These are phyloP conservation scores for Sicyos baderoa DNA, from an alignment of 306 rosid genomes.

Conservation along the genomic window DNA sequence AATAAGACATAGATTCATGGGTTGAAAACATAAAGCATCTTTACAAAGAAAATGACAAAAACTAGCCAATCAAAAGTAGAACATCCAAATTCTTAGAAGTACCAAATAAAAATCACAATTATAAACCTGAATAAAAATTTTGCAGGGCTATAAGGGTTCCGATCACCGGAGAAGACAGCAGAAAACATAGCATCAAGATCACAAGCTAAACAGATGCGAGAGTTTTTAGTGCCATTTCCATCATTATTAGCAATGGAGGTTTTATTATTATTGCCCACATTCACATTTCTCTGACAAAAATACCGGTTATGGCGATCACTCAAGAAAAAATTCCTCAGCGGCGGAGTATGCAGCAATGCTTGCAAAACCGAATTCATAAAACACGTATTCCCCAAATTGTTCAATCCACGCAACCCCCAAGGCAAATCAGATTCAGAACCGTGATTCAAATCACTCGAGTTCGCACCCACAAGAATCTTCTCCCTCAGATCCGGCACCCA, in stretches of 20 bases:
- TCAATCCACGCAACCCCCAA: constrained; percentile 74
- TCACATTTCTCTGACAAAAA: constrained; percentile 58
- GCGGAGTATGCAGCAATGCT: constrained; percentile 89
- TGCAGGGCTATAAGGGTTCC: constrained; percentile 85
- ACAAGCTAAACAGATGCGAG: constrained; percentile 68
- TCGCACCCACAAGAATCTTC: constrained; percentile 37
- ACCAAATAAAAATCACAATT: not conserved
- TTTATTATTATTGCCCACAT: constrained; percentile 18
- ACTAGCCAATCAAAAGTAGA: not conserved
- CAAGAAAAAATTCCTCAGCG: constrained; percentile 75
- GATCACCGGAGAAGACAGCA: constrained; percentile 72
- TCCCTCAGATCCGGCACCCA: constrained; percentile 68
- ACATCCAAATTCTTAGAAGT: not conserved
- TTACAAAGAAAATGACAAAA: not conserved
- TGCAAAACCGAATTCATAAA: constrained; percentile 93
- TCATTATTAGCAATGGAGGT: constrained; percentile 23
- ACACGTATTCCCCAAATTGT: constrained; percentile 83
- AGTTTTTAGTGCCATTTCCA: constrained; percentile 29
- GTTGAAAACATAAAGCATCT: not conserved
- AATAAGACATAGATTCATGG: constrained; percentile 14
- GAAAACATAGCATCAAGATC: constrained; percentile 78
- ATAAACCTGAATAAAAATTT: constrained; percentile 73
- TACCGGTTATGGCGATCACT: constrained; percentile 77
- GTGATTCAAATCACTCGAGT: constrained; percentile 28
- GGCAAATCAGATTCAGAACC: constrained; percentile 41